Percentiles rank a stretch among this genome's conserved stretches.
Conservation (phyloP, 768 basidiomycete species). For the Psilocybe tampanensis region DNA sequence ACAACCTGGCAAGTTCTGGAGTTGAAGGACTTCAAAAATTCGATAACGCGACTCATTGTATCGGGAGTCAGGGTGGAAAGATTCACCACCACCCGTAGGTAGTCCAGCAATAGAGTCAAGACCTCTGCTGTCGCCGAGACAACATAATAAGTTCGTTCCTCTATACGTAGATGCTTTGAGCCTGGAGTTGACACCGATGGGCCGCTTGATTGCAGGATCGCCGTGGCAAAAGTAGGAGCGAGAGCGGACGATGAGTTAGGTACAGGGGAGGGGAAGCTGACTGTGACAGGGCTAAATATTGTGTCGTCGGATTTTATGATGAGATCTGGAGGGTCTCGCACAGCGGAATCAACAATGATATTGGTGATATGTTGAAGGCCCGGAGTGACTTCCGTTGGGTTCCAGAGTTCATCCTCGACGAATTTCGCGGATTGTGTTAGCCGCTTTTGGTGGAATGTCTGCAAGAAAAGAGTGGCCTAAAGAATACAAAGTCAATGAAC, state of each 20-base stretch:
- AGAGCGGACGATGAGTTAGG: constrained; percentile 14
- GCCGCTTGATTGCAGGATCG: constrained; percentile 1
- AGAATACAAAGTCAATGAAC: constrained; percentile 3
- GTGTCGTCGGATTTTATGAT: constrained; percentile 34
- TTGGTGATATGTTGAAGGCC: constrained; percentile 72
- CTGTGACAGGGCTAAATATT: constrained; percentile 24
- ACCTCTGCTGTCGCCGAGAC: constrained; percentile 85
- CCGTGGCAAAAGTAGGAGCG: constrained; percentile 11
- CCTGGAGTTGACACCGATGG: constrained; percentile 22
- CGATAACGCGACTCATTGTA: constrained; percentile 91
- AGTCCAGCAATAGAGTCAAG: constrained; percentile 75
- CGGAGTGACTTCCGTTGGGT: constrained; percentile 70
- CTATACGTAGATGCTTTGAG: constrained; percentile 71
- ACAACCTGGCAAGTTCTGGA: constrained; percentile 98
- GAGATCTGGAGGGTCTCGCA: constrained; percentile 78
- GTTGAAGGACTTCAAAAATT: constrained; percentile 97
- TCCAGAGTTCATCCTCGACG: constrained; percentile 97
- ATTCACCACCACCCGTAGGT: constrained; percentile 86
- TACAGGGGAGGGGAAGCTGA: constrained; percentile 15
- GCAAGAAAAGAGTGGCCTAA: constrained; percentile 86
- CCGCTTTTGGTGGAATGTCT: constrained; percentile 80
- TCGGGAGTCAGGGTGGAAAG: constrained; percentile 90
- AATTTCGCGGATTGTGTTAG: constrained; percentile 82
- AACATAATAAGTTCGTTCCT: constrained; percentile 82
- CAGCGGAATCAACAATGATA: constrained; percentile 78